Conservation (phyloP, 2,329 filamentous ascomycete species). For the Sporothrix dimorphospora region DNA sequence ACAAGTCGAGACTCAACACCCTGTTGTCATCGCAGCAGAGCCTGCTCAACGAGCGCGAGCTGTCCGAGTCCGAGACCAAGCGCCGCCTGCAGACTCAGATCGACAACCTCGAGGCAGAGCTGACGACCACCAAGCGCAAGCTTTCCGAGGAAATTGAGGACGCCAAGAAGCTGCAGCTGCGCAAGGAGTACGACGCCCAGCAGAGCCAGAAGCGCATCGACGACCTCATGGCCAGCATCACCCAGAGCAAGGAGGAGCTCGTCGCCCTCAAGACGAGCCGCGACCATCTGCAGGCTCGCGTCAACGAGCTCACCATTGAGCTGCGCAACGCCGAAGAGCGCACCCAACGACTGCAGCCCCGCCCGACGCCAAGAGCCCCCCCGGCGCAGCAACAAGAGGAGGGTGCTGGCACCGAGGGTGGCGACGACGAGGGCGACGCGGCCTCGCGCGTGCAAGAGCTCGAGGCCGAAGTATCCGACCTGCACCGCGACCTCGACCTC, state of each 20-base stretch:
- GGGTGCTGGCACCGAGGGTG: conserved; percentile 40
- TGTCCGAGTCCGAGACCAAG: conserved; percentile 78
- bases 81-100: conserved; percentile 78
- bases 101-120: conserved; percentile 77
- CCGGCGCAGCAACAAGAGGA: conserved; percentile 43
- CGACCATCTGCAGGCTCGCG: conserved; percentile 85
- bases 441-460: conserved; percentile 74
- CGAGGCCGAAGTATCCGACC: conserved; percentile 78
- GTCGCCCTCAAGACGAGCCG: conserved; percentile 82
- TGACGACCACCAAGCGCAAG: conserved; percentile 78
- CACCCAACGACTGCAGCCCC: conserved; percentile 77
- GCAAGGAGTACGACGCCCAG: conserved; percentile 87
- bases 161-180: conserved; percentile 75
- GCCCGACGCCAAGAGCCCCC: conserved; percentile 65
- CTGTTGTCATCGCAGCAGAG: conserved; percentile 84
- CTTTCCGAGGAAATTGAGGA: conserved; percentile 83
- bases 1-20: conserved; percentile 80
- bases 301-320: conserved; percentile 87
- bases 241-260: conserved; percentile 82
- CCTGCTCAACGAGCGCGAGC: conserved; percentile 87
- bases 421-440: conserved; percentile 48
- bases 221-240: conserved; percentile 79
- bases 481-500: conserved; percentile 85
- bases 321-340: conserved; percentile 88
- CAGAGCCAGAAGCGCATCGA: conserved; percentile 91